Percentiles rank a stretch among this genome's conserved stretches.
These are phyloP conservation scores for Dacryopinax primogenitus DNA, from an alignment of 768 basidiomycete genomes.

Conservation along the genomic window DNA sequence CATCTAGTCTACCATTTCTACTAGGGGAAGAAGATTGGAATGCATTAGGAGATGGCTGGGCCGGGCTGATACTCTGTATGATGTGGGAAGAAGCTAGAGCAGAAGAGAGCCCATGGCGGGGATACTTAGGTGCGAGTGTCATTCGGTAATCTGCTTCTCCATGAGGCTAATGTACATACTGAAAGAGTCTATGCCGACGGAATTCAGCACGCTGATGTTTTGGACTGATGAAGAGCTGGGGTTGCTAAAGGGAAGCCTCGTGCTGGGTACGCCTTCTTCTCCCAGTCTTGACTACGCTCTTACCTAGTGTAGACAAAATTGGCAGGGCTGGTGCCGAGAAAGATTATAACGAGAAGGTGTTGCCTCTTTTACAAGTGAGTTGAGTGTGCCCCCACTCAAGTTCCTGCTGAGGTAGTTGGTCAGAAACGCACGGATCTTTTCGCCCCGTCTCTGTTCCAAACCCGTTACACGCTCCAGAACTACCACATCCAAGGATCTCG, in stretches of 20 bases:
- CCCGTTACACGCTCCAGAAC: constrained; percentile 50
- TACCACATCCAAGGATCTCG: constrained; percentile 87
- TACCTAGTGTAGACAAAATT: constrained; percentile 51
- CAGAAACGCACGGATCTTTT: constrained; percentile 68
- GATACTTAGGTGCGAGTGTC: constrained; percentile 50
- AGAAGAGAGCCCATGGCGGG: constrained; percentile 48
- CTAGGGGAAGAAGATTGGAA: constrained; percentile 59
- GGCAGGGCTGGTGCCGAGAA: constrained; percentile 71
- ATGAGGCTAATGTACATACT: background rate
- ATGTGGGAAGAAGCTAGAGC: constrained; percentile 82
- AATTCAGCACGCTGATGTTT: constrained; percentile 89
- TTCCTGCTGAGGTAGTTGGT: background rate
- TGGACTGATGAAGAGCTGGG: constrained; percentile 64
- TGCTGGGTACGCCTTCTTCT: constrained; percentile 46
- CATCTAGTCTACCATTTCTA: constrained; percentile 47
- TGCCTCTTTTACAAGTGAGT: constrained; percentile 59
- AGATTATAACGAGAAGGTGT: constrained; percentile 51
- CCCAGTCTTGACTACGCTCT: constrained; percentile 1
- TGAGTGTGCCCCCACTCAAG: background rate
- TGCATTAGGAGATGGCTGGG: constrained; percentile 62
- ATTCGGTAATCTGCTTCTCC: background rate
- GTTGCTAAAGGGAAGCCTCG: constrained; percentile 70
- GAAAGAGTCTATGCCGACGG: constrained; percentile 50
- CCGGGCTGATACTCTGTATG: constrained; percentile 79
- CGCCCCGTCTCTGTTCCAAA: constrained; percentile 32